Base-by-base conservation (phyloP, 257 asterid genomes). In the Plantago elongata region DNA sequence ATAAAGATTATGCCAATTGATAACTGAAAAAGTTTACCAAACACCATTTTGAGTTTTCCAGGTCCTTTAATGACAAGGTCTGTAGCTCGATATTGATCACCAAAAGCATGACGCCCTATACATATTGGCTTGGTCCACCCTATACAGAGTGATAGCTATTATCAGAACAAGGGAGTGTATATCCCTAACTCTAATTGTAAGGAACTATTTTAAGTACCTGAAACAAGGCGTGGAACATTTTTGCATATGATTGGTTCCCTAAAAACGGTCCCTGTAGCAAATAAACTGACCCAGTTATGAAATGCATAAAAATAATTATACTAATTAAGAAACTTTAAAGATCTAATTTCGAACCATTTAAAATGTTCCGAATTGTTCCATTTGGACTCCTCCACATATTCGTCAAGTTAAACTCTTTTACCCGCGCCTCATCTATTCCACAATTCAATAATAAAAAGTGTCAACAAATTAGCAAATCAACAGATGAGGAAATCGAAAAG, bases 101-200 rank as follows among this genome's bases (percentile, higher is more conserved):
- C 89, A 77, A 77, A 83, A 54, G 89, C 89, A 79, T 83, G 90
- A 45, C 90, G 75, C 47, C 90, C 90, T 12, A 83, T 83, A 75
- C 90, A 80, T 73, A 83, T 83, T 18, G 90, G 90, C 72, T 83
- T 83, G 16, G 87, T 83, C 90, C 90, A 83, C 45, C 90, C 90
- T 83, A 61, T 43, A 12, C 4, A 34, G 57, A 15, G 16, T 11
- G 29, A 43, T 56, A 34, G 44, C 56, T 29, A 60, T 13, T 5
- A 27, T 14, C 38, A 49, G 50, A 10, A 73, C 47, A 13, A 61
- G 12, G 29, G 13, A 34, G 43, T 16, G 59, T 64, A 60, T 12
- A 42, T 16, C n/a, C 27, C 66, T 58, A 13, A 27, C 49, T 49
- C 22, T 17, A 45, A 42, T 61, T 12, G 54, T 54, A 60, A 44